Conservation (phyloP, 129 eudicot genomes). For the Pseudognaphalium luteoalbum region DNA sequence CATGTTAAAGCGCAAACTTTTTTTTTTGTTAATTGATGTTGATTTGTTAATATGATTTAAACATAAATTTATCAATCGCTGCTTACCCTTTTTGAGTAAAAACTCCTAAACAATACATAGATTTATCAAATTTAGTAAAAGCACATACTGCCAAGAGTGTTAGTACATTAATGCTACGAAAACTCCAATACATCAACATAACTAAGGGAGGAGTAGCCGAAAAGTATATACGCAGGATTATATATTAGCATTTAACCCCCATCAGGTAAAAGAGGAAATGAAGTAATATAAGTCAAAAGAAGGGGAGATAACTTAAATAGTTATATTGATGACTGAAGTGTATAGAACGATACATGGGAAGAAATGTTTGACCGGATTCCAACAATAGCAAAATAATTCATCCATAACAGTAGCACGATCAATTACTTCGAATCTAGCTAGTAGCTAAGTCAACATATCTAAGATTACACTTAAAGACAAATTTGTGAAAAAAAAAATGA, state of each 20-base stretch:
- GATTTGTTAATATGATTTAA: too few species aligned
- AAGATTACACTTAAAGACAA: background rate
- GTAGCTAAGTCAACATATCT: conserved; percentile 5
- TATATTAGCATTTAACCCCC: background rate
- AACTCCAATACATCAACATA: too few species aligned
- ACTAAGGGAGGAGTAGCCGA: background rate
- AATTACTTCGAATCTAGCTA: conserved; percentile 9
- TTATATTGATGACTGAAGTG: background rate
- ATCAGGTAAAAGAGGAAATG: background rate
- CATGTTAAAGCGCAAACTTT: too few species aligned
- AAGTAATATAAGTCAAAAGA: background rate
- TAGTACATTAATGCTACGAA: too few species aligned
- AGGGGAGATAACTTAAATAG: background rate
- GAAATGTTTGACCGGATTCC: background rate
- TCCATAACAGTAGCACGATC: conserved; percentile 1
- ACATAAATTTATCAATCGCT: background rate
- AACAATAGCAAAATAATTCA: background rate
- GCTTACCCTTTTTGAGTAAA: background rate
- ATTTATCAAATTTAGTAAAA: too few species aligned
- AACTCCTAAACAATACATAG: too few species aligned
- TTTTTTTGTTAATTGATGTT: too few species aligned
- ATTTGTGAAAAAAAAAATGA: conserved; percentile 5
- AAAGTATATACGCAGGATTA: background rate
- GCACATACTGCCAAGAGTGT: too few species aligned
- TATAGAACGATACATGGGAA: background rate